Conservation (phyloP, 805 yeast species). For the Brettanomyces anomalus region DNA sequence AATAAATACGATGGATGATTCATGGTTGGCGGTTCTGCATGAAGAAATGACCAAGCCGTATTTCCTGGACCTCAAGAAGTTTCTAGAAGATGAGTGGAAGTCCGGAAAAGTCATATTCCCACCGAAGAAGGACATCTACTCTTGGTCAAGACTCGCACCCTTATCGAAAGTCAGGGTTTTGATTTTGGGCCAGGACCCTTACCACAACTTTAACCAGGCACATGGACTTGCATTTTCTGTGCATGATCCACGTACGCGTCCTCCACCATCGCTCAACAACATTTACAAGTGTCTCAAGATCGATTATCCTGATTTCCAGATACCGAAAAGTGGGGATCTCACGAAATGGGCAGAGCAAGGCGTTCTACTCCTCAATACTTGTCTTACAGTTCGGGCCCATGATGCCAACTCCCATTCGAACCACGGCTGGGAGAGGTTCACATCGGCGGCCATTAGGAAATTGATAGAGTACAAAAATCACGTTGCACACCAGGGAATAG, state of each 20-base stretch:
- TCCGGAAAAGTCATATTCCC: constrained; percentile 58
- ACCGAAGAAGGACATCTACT: constrained; percentile 64
- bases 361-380: constrained; percentile 77
- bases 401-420: constrained; percentile 88
- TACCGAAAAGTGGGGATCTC: constrained; percentile 59
- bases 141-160: constrained; percentile 88
- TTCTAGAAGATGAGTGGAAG: constrained; percentile 38
- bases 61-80: constrained; percentile 63
- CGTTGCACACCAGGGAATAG: constrained; percentile 40
- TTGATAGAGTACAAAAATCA: constrained; percentile 41
- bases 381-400: constrained; percentile 87
- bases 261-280: constrained; percentile 83
- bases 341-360: constrained; percentile 84
- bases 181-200: constrained; percentile 93
- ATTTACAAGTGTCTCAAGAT: constrained; percentile 69
- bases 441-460: constrained; percentile 55
- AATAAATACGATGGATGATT: constrained; percentile 55
- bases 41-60: constrained; percentile 77
- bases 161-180: constrained; percentile 64
- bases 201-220: constrained; percentile 87
- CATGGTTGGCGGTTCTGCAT: constrained; percentile 70
- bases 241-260: constrained; percentile 63
- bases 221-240: constrained; percentile 96
- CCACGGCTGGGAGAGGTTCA: constrained; percentile 88
- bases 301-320: constrained; percentile 60